Conservation (phyloP, 805 yeast species). For the Candida ulmi region DNA sequence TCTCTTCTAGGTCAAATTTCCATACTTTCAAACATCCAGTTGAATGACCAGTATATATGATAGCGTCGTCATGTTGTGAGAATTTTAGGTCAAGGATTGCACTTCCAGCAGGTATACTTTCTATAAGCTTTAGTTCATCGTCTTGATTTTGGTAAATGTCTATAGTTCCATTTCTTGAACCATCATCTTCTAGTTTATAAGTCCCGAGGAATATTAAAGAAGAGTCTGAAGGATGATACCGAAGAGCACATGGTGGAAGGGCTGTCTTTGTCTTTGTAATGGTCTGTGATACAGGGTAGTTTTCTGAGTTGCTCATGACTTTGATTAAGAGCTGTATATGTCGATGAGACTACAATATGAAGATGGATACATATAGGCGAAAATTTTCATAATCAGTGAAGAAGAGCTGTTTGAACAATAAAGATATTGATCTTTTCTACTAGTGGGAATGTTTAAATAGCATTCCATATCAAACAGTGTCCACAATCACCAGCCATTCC, state of each 20-base stretch:
- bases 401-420: neutral
- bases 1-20: slow-evolving; percentile 30
- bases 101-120: slow-evolving; percentile 35
- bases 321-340: no score
- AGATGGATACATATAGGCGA: neutral
- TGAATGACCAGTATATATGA: slow-evolving; percentile 67
- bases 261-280: slow-evolving; percentile 34
- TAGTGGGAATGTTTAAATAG: no score
- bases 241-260: slow-evolving; percentile 81
- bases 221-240: slow-evolving; percentile 47
- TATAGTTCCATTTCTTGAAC: slow-evolving; percentile 58
- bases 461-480: no score
- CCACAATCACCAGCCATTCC: no score
- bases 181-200: slow-evolving; percentile 62
- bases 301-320: no score
- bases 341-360: no score
- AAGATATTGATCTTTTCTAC: no score
- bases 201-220: slow-evolving; percentile 66
- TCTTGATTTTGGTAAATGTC: slow-evolving; percentile 31
- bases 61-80: slow-evolving; percentile 43
- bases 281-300: neutral
- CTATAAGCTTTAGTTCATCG: slow-evolving; percentile 18
- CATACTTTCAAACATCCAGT: slow-evolving; percentile 72
- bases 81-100: slow-evolving; percentile 79
- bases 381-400: neutral